Evolutionary conservation across 2,329 filamentous ascomycete genomes (phyloP).

Genomic region (Fusarium devonianum): DNA sequence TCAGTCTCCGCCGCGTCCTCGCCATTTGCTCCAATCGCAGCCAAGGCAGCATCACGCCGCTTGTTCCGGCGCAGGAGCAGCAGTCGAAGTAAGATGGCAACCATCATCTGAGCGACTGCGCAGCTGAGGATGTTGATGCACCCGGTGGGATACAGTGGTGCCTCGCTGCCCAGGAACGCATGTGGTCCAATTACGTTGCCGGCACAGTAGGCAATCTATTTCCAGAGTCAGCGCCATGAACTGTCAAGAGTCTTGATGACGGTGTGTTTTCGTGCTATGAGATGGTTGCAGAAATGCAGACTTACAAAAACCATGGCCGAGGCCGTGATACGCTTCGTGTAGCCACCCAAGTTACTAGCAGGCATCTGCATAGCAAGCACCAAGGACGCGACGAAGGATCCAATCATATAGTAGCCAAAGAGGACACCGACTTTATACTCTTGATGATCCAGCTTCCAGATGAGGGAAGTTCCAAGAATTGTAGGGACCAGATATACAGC

Average conservation of each 20-base stretch:
- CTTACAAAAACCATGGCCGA: conserved; percentile 53
- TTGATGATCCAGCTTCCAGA: conserved; percentile 55
- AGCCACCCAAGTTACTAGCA: conserved; percentile 56
- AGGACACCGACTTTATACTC: conserved; percentile 54
- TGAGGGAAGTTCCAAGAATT: conserved; percentile 53
- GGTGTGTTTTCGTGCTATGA: no score
- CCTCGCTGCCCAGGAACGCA: conserved; percentile 53
- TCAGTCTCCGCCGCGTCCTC: conserved; percentile 5
- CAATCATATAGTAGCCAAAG: conserved; percentile 59
- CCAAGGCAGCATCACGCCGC: conserved; percentile 13
- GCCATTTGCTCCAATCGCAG: neutral
- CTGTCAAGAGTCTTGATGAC: no score
- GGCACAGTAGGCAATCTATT: neutral
- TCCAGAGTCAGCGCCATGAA: no score
- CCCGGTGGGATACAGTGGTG: conserved; percentile 59
- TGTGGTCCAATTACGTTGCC: conserved; percentile 36
- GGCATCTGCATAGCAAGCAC: conserved; percentile 62
- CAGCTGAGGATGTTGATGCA: conserved; percentile 48
- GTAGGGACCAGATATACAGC: conserved; percentile 58
- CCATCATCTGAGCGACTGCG: conserved; percentile 23
- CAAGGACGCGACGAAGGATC: conserved; percentile 58
- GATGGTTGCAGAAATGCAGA: conserved; percentile 53
- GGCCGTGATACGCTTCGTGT: conserved; percentile 55
- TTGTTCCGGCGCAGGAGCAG: conserved; percentile 24
- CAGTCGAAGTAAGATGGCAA: conserved; percentile 23